A percentile compares a stretch with the other conserved stretches of the same genome.
These are phyloP conservation scores for Trichophyton equinum DNA, from an alignment of 2,329 filamentous ascomycete species.

Conservation along the genomic window DNA sequence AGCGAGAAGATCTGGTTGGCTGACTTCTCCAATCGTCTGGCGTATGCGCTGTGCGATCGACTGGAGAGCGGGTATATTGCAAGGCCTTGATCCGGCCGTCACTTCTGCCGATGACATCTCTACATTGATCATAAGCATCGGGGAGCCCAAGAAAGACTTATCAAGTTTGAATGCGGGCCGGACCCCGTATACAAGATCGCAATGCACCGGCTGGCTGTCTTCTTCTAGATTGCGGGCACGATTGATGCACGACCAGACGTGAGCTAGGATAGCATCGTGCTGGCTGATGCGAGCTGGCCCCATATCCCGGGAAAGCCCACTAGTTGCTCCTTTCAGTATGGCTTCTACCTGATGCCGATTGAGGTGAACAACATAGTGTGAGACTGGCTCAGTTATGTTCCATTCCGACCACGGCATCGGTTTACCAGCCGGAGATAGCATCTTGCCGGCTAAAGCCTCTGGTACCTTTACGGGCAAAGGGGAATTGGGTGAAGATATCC, in stretches of 20 bases:
- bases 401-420: background rate
- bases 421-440: background rate
- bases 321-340: slow-evolving; percentile 19
- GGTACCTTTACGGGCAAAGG: background rate
- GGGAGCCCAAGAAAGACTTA: background rate
- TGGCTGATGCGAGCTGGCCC: slow-evolving; percentile 24
- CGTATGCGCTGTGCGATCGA: background rate
- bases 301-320: slow-evolving; percentile 7
- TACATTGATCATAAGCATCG: background rate
- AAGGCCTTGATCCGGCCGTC: background rate
- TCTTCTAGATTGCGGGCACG: slow-evolving; percentile 19
- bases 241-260: slow-evolving; percentile 36
- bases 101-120: background rate
- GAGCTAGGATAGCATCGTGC: slow-evolving; percentile 36
- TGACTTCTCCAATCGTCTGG: background rate
- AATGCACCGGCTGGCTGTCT: background rate
- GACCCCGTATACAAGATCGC: background rate
- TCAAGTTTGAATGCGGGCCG: background rate
- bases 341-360: slow-evolving; percentile 22
- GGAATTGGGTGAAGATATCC: background rate
- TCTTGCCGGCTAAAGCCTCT: background rate
- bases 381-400: slow-evolving; percentile 12
- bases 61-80: background rate
- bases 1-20: slow-evolving; percentile 16
- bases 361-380: slow-evolving; percentile 28